A percentile compares a stretch with the other conserved stretches of the same genome.
These are phyloP conservation scores for Sporothrix variecibatus DNA, from an alignment of 2,329 filamentous ascomycete species.

Conservation along the genomic window DNA sequence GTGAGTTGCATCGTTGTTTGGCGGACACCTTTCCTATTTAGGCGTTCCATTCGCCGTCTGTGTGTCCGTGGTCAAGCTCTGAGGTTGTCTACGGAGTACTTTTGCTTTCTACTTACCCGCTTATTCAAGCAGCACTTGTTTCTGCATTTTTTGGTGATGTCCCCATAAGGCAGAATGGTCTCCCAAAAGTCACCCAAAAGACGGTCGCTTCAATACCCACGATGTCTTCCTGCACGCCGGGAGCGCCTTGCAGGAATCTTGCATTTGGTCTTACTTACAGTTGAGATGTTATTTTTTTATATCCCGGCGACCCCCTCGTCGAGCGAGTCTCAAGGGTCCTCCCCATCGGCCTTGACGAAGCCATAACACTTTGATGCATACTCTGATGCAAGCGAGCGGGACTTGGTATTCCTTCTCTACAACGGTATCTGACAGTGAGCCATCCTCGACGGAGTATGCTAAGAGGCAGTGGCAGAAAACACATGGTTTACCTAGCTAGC, in stretches of 20 bases:
- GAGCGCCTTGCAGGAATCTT: slow-evolving; percentile 16
- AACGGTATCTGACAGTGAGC: background rate
- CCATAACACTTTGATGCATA: background rate
- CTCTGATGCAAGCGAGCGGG: slow-evolving; percentile 11
- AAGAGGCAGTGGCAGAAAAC: background rate
- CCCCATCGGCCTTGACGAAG: background rate
- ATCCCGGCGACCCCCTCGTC: background rate
- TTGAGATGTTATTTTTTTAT: too few relatives aligned
- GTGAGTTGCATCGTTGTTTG: background rate
- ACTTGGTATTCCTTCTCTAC: background rate
- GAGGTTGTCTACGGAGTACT: background rate
- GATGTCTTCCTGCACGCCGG: background rate
- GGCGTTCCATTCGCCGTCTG: background rate
- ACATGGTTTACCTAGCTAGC: background rate
- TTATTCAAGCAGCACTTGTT: background rate
- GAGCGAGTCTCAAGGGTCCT: background rate
- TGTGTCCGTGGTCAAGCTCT: background rate
- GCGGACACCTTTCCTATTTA: background rate
- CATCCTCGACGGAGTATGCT: background rate
- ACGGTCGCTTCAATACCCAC: background rate
- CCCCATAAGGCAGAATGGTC: too few relatives aligned
- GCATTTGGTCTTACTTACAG: background rate
- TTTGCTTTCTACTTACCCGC: background rate
- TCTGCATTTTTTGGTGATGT: background rate
- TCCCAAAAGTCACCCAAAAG: background rate